These are phyloP conservation scores for Colletotrichum chrysophilum DNA, from an alignment of 2,329 filamentous ascomycete species.

Conservation along the genomic window DNA sequence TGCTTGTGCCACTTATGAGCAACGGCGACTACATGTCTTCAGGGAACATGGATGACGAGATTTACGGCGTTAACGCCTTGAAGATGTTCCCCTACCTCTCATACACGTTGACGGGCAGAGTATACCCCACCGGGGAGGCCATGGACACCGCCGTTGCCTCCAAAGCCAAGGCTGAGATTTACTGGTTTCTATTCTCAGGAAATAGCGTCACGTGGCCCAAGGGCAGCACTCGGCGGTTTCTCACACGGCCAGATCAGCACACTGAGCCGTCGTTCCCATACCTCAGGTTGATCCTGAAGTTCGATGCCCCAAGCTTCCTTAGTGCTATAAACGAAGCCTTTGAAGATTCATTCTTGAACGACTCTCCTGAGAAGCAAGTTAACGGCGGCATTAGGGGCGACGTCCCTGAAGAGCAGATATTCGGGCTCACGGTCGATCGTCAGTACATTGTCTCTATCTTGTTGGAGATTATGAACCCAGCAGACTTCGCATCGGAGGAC, in stretches of 20 bases:
- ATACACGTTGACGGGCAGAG: constrained; percentile 84
- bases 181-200: constrained; percentile 92
- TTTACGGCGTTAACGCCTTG: constrained; percentile 73
- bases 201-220: constrained; percentile 78
- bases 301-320: constrained; percentile 90
- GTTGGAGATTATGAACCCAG: constrained; percentile 84
- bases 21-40: constrained; percentile 57
- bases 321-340: constrained; percentile 97
- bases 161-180: constrained; percentile 85
- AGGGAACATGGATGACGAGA: constrained; percentile 63
- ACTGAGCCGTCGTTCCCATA: constrained; percentile 83
- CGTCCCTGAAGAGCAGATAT: constrained; percentile 69
- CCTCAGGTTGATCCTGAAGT: constrained; percentile 81
- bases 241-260: constrained; percentile 60
- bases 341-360: constrained; percentile 92
- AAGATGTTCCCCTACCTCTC: constrained; percentile 97
- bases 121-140: constrained; percentile 85
- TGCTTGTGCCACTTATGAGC: constrained; percentile 67
- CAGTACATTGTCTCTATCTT: constrained; percentile 94
- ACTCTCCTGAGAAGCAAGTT: constrained; percentile 67
- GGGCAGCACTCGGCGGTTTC: constrained; percentile 62
- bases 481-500: constrained; percentile 78
- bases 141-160: constrained; percentile 76
- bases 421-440: constrained; percentile 77
- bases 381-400: constrained; percentile 58